These are phyloP conservation scores for Salvia sclarea DNA, from an alignment of 305 asterid genomes.

Conservation along the genomic window DNA sequence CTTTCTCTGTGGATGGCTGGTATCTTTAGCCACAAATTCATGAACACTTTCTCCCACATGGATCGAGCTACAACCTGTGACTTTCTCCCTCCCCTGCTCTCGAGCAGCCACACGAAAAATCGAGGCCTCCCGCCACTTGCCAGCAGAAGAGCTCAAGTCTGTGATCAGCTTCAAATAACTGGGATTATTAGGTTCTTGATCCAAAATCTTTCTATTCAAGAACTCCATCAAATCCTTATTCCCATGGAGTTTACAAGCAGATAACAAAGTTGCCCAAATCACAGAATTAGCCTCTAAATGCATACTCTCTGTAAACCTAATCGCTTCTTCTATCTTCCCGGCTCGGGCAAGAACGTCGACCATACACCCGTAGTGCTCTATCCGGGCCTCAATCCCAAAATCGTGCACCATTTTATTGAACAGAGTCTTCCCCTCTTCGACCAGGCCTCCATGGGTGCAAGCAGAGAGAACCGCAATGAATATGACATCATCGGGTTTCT, in stretches of 20 bases:
- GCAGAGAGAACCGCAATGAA: constrained; percentile 55
- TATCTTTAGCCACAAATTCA: constrained; percentile 48
- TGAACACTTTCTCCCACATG: constrained; percentile 55
- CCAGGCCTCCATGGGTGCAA: constrained; percentile 53
- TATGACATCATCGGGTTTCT: constrained; percentile 49
- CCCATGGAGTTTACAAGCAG: constrained; percentile 52
- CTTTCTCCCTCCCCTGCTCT: constrained; percentile 36
- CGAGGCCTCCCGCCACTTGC: constrained; percentile 43
- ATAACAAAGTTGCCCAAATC: constrained; percentile 56
- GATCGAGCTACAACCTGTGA: constrained; percentile 57
- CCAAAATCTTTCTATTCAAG: constrained; percentile 40
- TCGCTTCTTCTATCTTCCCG: constrained; percentile 49
- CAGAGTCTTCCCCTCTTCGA: constrained; percentile 45
- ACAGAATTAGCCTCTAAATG: constrained; percentile 48
- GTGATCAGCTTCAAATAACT: constrained; percentile 47
- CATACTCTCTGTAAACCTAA: constrained; percentile 45
- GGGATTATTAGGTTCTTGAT: constrained; percentile 47
- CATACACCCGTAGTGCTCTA: constrained; percentile 54
- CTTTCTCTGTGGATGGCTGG: constrained; percentile 34
- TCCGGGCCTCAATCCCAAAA: constrained; percentile 46
- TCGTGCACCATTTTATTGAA: constrained; percentile 44
- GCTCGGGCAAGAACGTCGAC: constrained; percentile 37
- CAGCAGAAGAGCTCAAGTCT: constrained; percentile 44
- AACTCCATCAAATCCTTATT: constrained; percentile 38
- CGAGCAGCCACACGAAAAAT: constrained; percentile 37